Base-by-base conservation (phyloP, 192 early-diverging fungal genomes). In the Coemansia sp. region DNA sequence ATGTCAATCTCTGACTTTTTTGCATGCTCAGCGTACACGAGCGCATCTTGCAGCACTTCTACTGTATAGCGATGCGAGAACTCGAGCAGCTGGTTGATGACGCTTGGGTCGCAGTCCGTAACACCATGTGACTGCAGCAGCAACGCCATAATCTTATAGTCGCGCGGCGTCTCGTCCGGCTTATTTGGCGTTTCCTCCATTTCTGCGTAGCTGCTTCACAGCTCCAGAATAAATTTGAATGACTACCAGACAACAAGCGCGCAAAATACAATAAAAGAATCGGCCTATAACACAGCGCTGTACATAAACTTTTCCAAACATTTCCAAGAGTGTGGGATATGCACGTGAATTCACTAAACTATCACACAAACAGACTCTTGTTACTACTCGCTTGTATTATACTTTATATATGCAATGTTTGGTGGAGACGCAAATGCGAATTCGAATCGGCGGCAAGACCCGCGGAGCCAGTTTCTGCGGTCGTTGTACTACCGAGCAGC, bases 1-100 rank as follows among this genome's bases (percentile, higher is more conserved):
- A 90, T 59, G 54, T 90, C 87, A 29, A 97, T 82, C 32, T 93
- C 91, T n/a, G 75, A 66, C 69, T 86, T 87, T 19, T 84, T 86
- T 0, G 94, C 93, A 66, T 99, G 97, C 60, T 99, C 95, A 32
- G 94, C 90, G 82, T 94, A 96, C 11, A 91, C 75, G 53, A 93
- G 85, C 17, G 95, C 91, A 59, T 99, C 97, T 52, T 91, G 90
- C 48, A 97, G 87, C 23, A 99, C 90, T 59, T 96, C 94, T 5
- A 92, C 85, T 0, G 93, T 90, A 62, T 98, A 95, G 37, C 92
- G 76, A 79, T 97, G 91, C 45, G 92, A 87, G 76, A 97, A 96
- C 80, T 99, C 95, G 14, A 97, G 83, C 48, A 97, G 69, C 65
- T 94, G 94, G 56, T 92, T 91, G 22, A 95, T 88, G 22, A 96